Conservation (phyloP, 345 rosid species). For the Eutrema heterophyllum region DNA sequence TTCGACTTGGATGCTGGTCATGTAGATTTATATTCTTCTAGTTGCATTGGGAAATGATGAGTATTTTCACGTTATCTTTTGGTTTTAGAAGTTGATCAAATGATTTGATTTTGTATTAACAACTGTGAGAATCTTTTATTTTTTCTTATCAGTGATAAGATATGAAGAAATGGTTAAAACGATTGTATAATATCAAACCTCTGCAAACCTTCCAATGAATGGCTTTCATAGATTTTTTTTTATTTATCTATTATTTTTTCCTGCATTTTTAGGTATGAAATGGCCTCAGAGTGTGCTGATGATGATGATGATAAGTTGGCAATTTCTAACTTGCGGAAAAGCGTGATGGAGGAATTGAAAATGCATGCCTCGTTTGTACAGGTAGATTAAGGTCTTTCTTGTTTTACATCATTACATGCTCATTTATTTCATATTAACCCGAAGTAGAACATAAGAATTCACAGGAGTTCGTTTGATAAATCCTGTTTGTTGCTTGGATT, state of each 20-base stretch:
- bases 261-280: conserved; percentile 52
- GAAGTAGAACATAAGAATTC: not conserved
- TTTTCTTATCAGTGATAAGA: not conserved
- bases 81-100: not conserved
- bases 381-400: conserved; percentile 32
- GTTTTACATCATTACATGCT: not conserved
- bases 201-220: not conserved
- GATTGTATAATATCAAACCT: not conserved
- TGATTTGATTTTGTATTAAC: not conserved
- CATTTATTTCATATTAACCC: not conserved
- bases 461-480: not conserved
- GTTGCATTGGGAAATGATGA: not conserved
- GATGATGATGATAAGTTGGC: conserved; percentile 88
- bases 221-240: conserved; percentile 7
- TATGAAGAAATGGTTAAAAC: not conserved
- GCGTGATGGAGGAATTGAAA: conserved; percentile 66
- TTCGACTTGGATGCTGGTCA: not conserved
- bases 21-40: not conserved
- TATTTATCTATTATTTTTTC: not conserved
- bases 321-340: conserved; percentile 62
- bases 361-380: conserved; percentile 67
- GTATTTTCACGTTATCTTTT: not conserved
- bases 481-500: not conserved
- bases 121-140: not conserved
- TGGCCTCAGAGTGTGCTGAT: conserved; percentile 90